phyloP scores from a whole-genome alignment of 2,329 filamentous ascomycete genomes.

The Venturia effusa region DNA sequence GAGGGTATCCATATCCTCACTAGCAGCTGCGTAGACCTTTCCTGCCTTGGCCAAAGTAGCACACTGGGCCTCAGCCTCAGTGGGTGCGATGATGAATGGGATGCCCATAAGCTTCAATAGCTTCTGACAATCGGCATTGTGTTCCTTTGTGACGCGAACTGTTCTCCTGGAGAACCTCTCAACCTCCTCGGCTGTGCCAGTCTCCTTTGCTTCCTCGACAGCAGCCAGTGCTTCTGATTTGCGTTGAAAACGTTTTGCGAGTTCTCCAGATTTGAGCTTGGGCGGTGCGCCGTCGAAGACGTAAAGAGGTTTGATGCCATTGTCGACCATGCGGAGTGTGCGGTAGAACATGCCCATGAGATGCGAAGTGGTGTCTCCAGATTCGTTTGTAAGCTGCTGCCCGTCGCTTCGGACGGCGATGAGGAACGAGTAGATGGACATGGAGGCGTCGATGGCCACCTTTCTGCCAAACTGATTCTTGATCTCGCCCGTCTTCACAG shows the following conservation, averaged over 20 bases:
- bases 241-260: conserved; percentile 90
- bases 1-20: conserved; percentile 97
- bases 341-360: conserved; percentile 99
- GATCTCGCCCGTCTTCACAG: conserved; percentile 93
- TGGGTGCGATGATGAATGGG: conserved; percentile 88
- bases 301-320: conserved; percentile 96
- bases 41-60: conserved; percentile 79
- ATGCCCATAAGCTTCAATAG: conserved; percentile 92
- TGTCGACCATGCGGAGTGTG: conserved; percentile 94
- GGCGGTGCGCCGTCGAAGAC: conserved; percentile 96
- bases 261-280: conserved; percentile 93
- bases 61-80: conserved; percentile 95
- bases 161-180: conserved; percentile 94
- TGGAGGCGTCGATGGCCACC: conserved; percentile 86
- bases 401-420: conserved; percentile 95
- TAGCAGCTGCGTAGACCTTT: conserved; percentile 93
- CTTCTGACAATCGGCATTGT: conserved; percentile 88
- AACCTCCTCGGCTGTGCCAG: conserved; percentile 90
- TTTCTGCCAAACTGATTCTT: conserved; percentile 98
- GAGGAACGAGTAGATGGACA: conserved; percentile 98
- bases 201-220: conserved; percentile 93
- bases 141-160: conserved; percentile 88
- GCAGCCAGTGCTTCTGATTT: conserved; percentile 86
- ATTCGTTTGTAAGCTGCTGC: conserved; percentile 90
- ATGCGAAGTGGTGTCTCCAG: conserved; percentile 93